These are phyloP conservation scores for Malassezia cuniculi DNA, from an alignment of 1,284 basidiomycete genomes.

Conservation along the genomic window DNA sequence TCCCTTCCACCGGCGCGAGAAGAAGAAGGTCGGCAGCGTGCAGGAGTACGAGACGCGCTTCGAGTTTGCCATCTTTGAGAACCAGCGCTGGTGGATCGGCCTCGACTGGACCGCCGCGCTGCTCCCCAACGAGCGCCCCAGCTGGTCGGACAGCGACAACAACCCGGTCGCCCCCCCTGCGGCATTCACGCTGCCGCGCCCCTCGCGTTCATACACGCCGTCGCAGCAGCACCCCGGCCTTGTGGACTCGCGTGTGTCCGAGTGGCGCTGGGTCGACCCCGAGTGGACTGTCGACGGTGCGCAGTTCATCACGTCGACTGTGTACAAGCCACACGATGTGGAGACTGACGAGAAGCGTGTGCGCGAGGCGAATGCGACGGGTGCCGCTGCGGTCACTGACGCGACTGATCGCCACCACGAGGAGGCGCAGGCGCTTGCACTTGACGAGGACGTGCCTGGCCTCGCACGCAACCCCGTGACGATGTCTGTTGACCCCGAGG, in stretches of 20 bases:
- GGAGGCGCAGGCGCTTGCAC: neutral
- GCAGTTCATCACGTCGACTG: slow-evolving; percentile 7
- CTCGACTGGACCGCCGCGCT: slow-evolving; percentile 80
- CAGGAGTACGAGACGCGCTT: slow-evolving; percentile 22
- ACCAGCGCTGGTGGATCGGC: slow-evolving; percentile 71
- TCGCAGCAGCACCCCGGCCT: slow-evolving; percentile 23
- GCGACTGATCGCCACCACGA: slow-evolving; percentile 5
- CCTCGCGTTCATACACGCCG: slow-evolving; percentile 38
- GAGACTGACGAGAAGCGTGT: neutral
- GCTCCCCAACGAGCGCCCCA: slow-evolving; percentile 74
- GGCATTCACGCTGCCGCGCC: slow-evolving; percentile 51
- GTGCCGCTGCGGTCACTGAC: slow-evolving; percentile 1
- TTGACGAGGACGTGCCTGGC: slow-evolving; percentile 3
- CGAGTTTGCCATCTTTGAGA: slow-evolving; percentile 58
- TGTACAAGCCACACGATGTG: slow-evolving; percentile 6
- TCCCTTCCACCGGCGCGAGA: too few relatives aligned
- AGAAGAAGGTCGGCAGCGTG: neutral
- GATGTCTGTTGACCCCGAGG: slow-evolving; percentile 61
- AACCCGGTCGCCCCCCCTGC: slow-evolving; percentile 48
- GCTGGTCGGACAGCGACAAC: slow-evolving; percentile 54
- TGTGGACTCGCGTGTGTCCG: slow-evolving; percentile 37
- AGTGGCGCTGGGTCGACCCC: slow-evolving; percentile 47
- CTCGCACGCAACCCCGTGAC: slow-evolving; percentile 19
- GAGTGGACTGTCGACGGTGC: slow-evolving; percentile 46
- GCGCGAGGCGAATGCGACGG: neutral